Conservation (phyloP, 805 yeast species). For the Suhomyces sp. region DNA sequence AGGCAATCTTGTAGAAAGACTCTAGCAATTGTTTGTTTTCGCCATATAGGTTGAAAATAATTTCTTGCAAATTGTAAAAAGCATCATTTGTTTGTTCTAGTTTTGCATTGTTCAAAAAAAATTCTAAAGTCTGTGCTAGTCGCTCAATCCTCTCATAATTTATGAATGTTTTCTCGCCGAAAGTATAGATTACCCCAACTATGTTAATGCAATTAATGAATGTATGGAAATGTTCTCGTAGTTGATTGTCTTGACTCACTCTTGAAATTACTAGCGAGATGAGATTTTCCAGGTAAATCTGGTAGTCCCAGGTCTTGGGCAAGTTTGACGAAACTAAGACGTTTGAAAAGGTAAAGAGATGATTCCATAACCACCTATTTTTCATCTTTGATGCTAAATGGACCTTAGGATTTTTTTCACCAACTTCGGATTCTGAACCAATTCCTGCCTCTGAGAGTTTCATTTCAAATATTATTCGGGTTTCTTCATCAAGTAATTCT, state of each 20-base stretch:
- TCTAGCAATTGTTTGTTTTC: too few relatives aligned
- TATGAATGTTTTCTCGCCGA: not conserved
- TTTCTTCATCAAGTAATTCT: slow-evolving; percentile 2
- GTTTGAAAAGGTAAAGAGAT: slow-evolving; percentile 1
- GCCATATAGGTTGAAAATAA: not conserved
- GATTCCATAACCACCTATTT: slow-evolving; percentile 7
- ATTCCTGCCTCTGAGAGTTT: too few relatives aligned
- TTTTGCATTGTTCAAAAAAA: too few relatives aligned
- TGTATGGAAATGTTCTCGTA: too few relatives aligned
- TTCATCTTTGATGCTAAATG: slow-evolving; percentile 4
- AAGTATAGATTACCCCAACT: too few relatives aligned
- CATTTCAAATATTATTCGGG: not conserved
- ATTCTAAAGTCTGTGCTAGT: not conserved
- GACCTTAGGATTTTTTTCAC: not conserved
- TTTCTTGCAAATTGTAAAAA: slow-evolving; percentile 3
- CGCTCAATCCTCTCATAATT: not conserved
- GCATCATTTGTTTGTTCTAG: too few relatives aligned
- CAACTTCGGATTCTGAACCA: too few relatives aligned
- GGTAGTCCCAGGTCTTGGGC: not conserved
- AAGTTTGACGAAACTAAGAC: not conserved
- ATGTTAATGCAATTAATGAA: too few relatives aligned
- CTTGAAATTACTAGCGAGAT: not conserved
- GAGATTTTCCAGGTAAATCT: not conserved
- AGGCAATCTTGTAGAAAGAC: too few relatives aligned
- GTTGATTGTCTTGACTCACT: too few relatives aligned